Conservation (phyloP, 352 stramenopile species). For the Globisporangium abappressorium region DNA sequence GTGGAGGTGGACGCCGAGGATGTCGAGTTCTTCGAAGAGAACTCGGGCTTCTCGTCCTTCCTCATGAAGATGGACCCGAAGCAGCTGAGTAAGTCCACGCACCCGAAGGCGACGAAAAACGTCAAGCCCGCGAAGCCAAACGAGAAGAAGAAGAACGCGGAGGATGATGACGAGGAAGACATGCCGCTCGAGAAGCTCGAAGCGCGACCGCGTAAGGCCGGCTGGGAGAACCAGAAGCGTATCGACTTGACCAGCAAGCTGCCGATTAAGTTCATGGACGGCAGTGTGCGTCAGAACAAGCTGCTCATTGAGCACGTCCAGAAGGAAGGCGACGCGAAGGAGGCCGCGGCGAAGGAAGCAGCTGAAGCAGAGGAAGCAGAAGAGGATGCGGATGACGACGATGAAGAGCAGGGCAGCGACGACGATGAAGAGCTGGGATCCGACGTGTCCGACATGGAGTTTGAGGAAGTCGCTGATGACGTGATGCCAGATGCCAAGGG, state of each 20-base stretch:
- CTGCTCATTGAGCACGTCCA: slow-evolving; percentile 44
- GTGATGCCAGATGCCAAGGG: slow-evolving; percentile 8
- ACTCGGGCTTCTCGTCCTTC: slow-evolving; percentile 70
- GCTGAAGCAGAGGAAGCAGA: slow-evolving; percentile 34
- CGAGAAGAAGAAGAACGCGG: slow-evolving; percentile 13
- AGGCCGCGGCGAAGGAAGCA: slow-evolving; percentile 29
- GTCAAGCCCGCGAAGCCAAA: slow-evolving; percentile 21
- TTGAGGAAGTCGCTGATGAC: slow-evolving; percentile 60
- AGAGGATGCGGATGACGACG: slow-evolving; percentile 35
- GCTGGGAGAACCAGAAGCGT: slow-evolving; percentile 56
- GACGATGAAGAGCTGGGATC: slow-evolving; percentile 43
- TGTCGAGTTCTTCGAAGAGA: slow-evolving; percentile 74
- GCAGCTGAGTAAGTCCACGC: slow-evolving; percentile 45
- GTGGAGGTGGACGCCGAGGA: slow-evolving; percentile 77
- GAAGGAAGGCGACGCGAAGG: slow-evolving; percentile 20
- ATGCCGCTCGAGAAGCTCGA: slow-evolving; percentile 80
- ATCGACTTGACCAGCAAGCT: slow-evolving; percentile 68
- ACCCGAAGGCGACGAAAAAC: slow-evolving; percentile 30
- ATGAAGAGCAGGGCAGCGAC: slow-evolving; percentile 24
- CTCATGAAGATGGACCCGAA: slow-evolving; percentile 78
- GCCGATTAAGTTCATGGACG: slow-evolving; percentile 86
- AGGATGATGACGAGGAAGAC: slow-evolving; percentile 22
- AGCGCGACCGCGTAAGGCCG: slow-evolving; percentile 54
- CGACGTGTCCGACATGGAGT: slow-evolving; percentile 81
- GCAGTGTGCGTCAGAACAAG: slow-evolving; percentile 74